phyloP scores from a whole-genome alignment of 345 rosid species.

The Theobroma cacao region DNA sequence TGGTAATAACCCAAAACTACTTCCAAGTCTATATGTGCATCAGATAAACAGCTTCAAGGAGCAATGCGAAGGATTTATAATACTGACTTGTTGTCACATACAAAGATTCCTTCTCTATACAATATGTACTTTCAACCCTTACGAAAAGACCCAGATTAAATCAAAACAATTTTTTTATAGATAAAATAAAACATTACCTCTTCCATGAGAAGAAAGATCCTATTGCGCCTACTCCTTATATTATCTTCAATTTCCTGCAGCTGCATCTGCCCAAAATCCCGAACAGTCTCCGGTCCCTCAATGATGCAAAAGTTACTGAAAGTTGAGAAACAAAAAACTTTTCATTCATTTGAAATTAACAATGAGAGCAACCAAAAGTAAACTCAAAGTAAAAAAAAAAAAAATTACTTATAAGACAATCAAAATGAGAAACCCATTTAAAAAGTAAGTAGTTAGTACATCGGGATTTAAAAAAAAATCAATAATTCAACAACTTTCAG shows the following conservation, averaged over 20 bases:
- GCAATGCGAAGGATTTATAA: too few relatives aligned
- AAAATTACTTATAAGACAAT: background rate
- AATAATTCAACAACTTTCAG: background rate
- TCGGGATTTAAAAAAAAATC: background rate
- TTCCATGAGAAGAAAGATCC: slow-evolving; percentile 97
- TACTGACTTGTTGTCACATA: too few relatives aligned
- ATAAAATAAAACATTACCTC: too few relatives aligned
- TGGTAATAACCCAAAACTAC: background rate
- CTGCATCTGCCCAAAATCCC: slow-evolving; percentile 90
- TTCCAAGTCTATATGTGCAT: too few relatives aligned
- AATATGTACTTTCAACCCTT: too few relatives aligned
- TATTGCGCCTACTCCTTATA: slow-evolving; percentile 84
- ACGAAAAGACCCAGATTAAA: too few relatives aligned
- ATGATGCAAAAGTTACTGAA: slow-evolving; percentile 85
- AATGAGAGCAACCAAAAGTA: background rate
- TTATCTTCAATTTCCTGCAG: slow-evolving; percentile 74
- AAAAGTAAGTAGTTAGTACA: background rate
- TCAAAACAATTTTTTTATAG: too few relatives aligned
- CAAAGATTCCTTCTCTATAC: too few relatives aligned
- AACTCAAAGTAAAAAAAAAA: background rate
- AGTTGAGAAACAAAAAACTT: background rate
- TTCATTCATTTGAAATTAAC: background rate
- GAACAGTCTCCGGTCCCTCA: slow-evolving; percentile 92
- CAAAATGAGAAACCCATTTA: background rate
- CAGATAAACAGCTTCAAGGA: too few relatives aligned